Conservation (phyloP, 2,329 filamentous ascomycete species). For the Cladosporium velox region DNA sequence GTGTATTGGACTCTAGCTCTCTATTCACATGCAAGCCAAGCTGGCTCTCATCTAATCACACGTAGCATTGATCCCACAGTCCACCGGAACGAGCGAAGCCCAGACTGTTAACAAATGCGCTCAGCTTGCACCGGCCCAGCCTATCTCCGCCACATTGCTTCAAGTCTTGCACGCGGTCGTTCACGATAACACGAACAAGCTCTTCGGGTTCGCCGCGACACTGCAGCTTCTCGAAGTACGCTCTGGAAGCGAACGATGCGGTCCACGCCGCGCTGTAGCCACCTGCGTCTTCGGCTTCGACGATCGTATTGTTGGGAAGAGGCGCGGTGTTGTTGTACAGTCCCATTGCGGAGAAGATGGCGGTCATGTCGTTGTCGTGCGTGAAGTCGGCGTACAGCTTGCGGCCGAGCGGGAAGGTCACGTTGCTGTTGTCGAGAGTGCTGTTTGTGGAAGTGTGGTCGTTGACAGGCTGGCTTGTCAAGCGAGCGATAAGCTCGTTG, state of each 20-base stretch:
- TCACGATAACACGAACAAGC: conserved; percentile 76
- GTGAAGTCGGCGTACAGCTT: conserved; percentile 84
- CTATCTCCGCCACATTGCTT: conserved; percentile 69
- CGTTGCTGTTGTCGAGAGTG: conserved; percentile 67
- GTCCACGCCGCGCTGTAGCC: conserved; percentile 77
- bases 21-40: background rate
- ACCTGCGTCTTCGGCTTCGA: conserved; percentile 55
- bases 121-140: conserved; percentile 69
- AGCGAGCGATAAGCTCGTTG: conserved; percentile 81
- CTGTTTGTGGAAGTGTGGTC: conserved; percentile 76
- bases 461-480: conserved; percentile 68
- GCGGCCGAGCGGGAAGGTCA: conserved; percentile 70
- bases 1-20: background rate
- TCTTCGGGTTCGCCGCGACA: conserved; percentile 66
- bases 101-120: conserved; percentile 72
- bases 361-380: conserved; percentile 85
- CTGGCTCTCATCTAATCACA: background rate
- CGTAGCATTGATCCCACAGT: conserved; percentile 66
- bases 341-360: conserved; percentile 74
- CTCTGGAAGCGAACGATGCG: conserved; percentile 77
- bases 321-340: conserved; percentile 68
- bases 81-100: conserved; percentile 73
- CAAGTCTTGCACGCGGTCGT: conserved; percentile 77
- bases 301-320: conserved; percentile 48
- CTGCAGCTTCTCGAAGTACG: conserved; percentile 85